Base-by-base conservation (phyloP, 441 rosid species). In the Aleurites moluccanus region DNA sequence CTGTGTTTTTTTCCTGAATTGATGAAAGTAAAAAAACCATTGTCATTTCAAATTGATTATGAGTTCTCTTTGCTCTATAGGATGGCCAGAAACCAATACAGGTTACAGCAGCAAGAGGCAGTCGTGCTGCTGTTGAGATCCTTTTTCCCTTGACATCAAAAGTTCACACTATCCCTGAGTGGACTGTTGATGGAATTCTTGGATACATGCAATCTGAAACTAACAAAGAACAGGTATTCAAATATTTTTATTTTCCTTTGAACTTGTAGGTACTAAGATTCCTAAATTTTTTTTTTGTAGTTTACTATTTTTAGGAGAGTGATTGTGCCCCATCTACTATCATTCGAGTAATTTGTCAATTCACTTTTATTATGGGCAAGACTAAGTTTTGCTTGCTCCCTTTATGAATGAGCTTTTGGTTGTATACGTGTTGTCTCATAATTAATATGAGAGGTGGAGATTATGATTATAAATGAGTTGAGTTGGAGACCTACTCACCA, bases 101-200 rank as follows among this genome's bases (percentile, higher is more conserved):
- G 66, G 92, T 91, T 81, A 98, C 98, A 14, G 97, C 99, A 76
- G 86, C 81, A 56, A 86, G 98, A 78, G 93, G 89, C 73, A 87
- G 85, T 78, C 84, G 80, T 64, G 85, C 72, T 67, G 89, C 86
- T 73, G 91, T 91, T 76, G 97, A 92, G 83, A 81, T 84, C 70
- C 99, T 95, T 73, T 84, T 91, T 78, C 91, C 93, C 9, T 79
- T 80, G 73, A 92, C 97, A 59, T 75, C 88, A 28, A 86, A 85
- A 83, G 67, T 86, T 55, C 83, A 82, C 15, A 53, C 86, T 42
- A 80, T 90, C 75, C 84, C 85, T 2, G 87, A 95, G 47, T 95
- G 99, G 99, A 85, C 92, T 5, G 88, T 90, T 42, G 92, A 90
- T 74, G 96, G 91, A 60, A 81, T 95, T 81, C 83, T 95, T 59